These are phyloP conservation scores for Phytophthora pinifolia DNA, from an alignment of 352 stramenopile genomes.

Conservation along the genomic window DNA sequence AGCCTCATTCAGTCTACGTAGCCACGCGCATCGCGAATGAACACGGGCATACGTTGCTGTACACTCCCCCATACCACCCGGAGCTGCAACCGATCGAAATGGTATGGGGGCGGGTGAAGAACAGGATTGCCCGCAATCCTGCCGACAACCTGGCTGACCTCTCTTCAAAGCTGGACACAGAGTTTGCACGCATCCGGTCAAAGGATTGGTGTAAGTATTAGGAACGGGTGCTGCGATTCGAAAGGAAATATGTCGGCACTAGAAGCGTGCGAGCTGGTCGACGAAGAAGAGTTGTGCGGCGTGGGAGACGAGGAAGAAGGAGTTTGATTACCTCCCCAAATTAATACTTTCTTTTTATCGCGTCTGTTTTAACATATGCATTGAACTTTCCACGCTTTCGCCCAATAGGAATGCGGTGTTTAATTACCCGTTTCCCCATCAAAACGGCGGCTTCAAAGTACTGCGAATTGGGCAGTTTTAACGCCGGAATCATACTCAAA, in stretches of 20 bases:
- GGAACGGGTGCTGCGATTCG: not conserved
- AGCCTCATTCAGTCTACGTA: not conserved
- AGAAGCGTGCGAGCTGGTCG: constrained; percentile 4
- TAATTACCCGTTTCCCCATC: not conserved
- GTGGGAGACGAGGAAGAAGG: not conserved
- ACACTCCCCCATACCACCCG: not conserved
- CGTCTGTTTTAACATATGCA: not conserved
- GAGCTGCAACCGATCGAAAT: constrained; percentile 9
- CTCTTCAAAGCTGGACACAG: not conserved
- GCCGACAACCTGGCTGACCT: constrained; percentile 6
- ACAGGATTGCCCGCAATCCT: constrained; percentile 2
- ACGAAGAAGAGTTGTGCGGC: not conserved
- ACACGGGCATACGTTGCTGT: constrained; percentile 2
- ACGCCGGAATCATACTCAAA: constrained; percentile 6
- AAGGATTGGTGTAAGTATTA: constrained; percentile 11
- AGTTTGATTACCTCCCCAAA: not conserved
- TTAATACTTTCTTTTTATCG: not conserved
- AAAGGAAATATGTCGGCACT: constrained; percentile 2
- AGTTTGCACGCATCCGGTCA: constrained; percentile 1
- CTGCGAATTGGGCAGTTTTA: constrained; percentile 12
- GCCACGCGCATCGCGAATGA: not conserved
- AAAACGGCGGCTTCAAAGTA: constrained; percentile 1
- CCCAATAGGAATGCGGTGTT: not conserved
- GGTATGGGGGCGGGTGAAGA: constrained; percentile 5
- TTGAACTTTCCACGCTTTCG: too few species aligned